Conservation (phyloP, 1,139 yeast genomes). For the Protomyces inouyei region DNA sequence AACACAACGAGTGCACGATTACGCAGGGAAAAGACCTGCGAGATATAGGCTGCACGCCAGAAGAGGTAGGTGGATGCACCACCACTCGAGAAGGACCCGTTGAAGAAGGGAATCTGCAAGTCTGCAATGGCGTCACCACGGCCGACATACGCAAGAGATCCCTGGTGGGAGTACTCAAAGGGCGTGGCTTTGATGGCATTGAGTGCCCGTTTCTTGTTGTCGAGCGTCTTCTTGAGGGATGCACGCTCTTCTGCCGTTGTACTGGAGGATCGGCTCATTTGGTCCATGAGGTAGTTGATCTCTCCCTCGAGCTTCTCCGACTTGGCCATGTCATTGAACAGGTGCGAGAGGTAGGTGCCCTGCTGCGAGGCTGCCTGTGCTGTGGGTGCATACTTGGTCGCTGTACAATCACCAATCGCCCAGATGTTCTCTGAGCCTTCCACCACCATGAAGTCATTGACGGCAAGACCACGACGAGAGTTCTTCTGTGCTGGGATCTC, state of each 20-base stretch:
- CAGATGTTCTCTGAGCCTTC: conserved; percentile 79
- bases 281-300: conserved; percentile 42
- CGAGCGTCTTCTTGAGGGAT: conserved; percentile 40
- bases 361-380: conserved; percentile 97
- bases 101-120: conserved; percentile 71
- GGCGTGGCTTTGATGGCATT: conserved; percentile 60
- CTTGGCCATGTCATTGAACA: conserved; percentile 64
- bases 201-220: conserved; percentile 43
- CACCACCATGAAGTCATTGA: conserved; percentile 75
- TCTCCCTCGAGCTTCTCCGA: conserved; percentile 57
- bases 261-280: conserved; percentile 39
- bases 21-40: conserved; percentile 86
- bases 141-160: conserved; percentile 67
- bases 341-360: conserved; percentile 72
- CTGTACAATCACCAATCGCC: conserved; percentile 92
- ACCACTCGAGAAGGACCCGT: conserved; percentile 66
- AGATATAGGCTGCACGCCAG: conserved; percentile 91
- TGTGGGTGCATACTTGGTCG: conserved; percentile 86
- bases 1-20: conserved; percentile 77
- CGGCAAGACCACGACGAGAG: conserved; percentile 83
- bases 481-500: conserved; percentile 75
- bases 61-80: conserved; percentile 83
- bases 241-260: conserved; percentile 38
- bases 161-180: conserved; percentile 56
- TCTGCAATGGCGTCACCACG: conserved; percentile 93